Conservation (phyloP, 352 stramenopile species). For the Globisporangium nodosum region DNA sequence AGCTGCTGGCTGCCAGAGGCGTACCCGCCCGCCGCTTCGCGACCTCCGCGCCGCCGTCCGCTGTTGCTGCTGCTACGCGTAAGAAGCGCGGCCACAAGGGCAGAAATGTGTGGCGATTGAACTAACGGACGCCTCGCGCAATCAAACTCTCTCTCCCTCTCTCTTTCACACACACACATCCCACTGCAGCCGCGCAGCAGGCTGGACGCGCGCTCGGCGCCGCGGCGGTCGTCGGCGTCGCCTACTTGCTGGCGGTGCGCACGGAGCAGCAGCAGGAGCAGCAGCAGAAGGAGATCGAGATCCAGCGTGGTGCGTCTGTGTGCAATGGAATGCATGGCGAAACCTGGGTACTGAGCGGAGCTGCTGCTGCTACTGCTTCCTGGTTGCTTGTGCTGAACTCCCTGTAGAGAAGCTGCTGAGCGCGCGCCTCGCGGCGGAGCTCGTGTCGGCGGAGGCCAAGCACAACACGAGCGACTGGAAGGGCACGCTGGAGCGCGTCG, state of each 20-base stretch:
- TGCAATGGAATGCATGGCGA: background rate
- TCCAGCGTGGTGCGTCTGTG: constrained; percentile 29
- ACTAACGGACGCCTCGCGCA: too few species aligned
- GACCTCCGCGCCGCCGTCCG: too few species aligned
- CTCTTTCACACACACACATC: too few species aligned
- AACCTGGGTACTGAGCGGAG: background rate
- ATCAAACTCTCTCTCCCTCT: background rate
- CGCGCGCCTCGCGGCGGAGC: constrained; percentile 52
- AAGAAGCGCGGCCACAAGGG: too few species aligned
- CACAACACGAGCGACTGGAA: constrained; percentile 79
- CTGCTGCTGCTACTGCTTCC: background rate
- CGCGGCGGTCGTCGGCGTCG: constrained; percentile 28
- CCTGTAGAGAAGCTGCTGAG: constrained; percentile 53
- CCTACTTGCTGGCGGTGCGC: constrained; percentile 46
- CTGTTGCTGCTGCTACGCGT: too few species aligned
- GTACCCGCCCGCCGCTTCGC: too few species aligned
- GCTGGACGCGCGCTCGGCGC: constrained; percentile 19
- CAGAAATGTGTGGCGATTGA: too few species aligned
- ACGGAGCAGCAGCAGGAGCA: constrained; percentile 42
- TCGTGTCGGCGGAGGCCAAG: constrained; percentile 60
- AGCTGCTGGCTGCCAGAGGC: too few species aligned
- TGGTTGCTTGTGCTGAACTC: background rate
- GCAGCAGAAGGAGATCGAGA: constrained; percentile 61
- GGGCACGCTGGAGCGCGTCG: constrained; percentile 73
- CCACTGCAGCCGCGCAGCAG: constrained; percentile 7